Base-by-base conservation (phyloP, 768 basidiomycete genomes). In the Hericium coralloides region DNA sequence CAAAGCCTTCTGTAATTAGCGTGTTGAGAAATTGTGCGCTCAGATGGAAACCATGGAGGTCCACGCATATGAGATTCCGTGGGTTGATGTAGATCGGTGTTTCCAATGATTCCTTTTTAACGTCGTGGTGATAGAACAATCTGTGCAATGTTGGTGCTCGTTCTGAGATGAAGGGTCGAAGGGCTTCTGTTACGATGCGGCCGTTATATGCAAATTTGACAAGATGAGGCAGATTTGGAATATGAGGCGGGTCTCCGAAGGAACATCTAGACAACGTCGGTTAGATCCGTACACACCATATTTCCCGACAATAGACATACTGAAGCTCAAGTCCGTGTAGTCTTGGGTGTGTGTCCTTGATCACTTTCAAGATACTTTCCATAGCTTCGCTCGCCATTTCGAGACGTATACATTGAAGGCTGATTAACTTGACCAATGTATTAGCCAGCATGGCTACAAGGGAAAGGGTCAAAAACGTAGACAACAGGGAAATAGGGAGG, bases 371-470 rank as follows among this genome's bases (percentile, higher is more conserved):
- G 25, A 86, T 73, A 2, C 78, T 74, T 9, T 72, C 62, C 48
- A 85, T 76, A 38, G 80, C 75, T 17, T 82, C 80, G 39, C 72
- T 75, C 1, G 76, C 71, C 15, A 84, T 82, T n/a, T 77, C 77
- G 47, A 84, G 80, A 64, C 83, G 79, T 2, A 85, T 76, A 56
- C 81, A 82, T 31, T 78, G 74, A 38, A 88, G 71, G 60, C 81
- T 84, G 52, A 69, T 68, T 26, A 88, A 66, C 63, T 82, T 84
- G 9, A 85, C 83, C 10, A 89, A 71, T 3, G 83, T 82, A 48
- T 87, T 88, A 18, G 80, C 77, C 54, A 88, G 70, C 80, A 88
- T 87, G 25, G n/a, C 39, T 53, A 47, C 15, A 9, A 31, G 31
- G 8, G 25, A 38, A 38, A 15, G 12, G 18, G 36, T 26, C 54